Evolutionary conservation across 2,329 filamentous ascomycete genomes (phyloP).

Genomic region (Diaporthe vexans): DNA sequence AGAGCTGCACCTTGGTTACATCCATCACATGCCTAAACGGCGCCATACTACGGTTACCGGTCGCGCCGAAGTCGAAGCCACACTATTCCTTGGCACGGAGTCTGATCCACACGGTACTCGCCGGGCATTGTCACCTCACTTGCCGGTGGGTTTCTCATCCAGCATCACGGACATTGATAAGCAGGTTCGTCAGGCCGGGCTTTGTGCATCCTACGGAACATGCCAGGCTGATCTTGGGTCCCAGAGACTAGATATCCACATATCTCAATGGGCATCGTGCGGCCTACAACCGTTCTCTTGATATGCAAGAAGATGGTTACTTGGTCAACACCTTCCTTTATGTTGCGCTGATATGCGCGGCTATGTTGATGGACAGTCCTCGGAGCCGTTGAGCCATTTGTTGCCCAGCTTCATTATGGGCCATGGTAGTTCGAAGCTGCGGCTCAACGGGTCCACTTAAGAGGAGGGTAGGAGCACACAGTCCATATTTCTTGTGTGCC

Average conservation of each 20-base stretch:
- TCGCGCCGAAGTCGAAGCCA: conserved; percentile 21
- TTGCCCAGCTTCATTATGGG: too few relatives aligned
- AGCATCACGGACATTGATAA: not conserved
- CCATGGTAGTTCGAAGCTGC: too few relatives aligned
- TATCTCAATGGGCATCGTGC: not conserved
- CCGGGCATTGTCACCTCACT: not conserved
- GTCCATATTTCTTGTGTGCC: not conserved
- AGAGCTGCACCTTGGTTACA: not conserved
- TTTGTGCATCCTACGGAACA: not conserved
- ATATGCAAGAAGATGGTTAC: not conserved
- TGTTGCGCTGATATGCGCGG: not conserved
- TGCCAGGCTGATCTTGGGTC: not conserved
- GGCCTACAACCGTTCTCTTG: not conserved
- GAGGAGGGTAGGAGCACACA: not conserved
- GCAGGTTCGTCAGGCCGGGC: not conserved
- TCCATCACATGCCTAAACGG: conserved; percentile 2
- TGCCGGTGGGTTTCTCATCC: not conserved
- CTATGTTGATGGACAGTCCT: too few relatives aligned
- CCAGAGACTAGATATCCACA: too few relatives aligned
- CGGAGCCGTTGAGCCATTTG: too few relatives aligned
- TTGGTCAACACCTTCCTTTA: not conserved
- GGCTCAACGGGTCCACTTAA: not conserved
- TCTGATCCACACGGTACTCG: conserved; percentile 15
- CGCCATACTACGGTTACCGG: conserved; percentile 13
- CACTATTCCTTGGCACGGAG: not conserved